These are phyloP conservation scores for Usnea hakonensis DNA, from an alignment of 495 filamentous ascomycete species.

Conservation along the genomic window DNA sequence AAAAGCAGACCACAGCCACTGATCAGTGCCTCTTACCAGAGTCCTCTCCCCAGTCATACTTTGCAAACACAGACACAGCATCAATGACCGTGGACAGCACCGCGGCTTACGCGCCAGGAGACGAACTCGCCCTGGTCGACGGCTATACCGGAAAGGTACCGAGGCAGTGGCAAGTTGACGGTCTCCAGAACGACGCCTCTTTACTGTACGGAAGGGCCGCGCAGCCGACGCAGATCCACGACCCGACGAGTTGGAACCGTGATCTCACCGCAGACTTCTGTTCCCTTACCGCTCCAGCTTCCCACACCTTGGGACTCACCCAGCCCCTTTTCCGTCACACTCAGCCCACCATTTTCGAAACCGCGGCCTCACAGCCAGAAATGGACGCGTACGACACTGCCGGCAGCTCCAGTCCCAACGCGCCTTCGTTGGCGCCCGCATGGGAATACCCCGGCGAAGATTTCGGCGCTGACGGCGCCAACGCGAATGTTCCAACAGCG, in stretches of 20 bases:
- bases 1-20: background rate
- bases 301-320: background rate
- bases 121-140: background rate
- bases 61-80: background rate
- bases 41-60: background rate
- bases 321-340: background rate
- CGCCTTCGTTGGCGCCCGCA: background rate
- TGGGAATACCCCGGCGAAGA: background rate
- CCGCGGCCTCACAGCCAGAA: background rate
- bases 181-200: background rate
- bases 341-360: background rate
- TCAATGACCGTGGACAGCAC: background rate
- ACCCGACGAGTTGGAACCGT: too few relatives aligned
- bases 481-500: background rate
- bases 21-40: slow-evolving; percentile 7
- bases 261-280: background rate
- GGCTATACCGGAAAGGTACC: background rate
- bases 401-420: background rate
- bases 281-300: background rate
- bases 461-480: background rate
- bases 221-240: background rate
- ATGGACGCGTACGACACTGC: background rate
- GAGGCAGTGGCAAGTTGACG: background rate
- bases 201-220: background rate
- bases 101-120: background rate